Evolutionary conservation across 78 protist genomes (phyloP), one percentile per base, ranked within the genome.

Genomic region (Goniomonas avonlea): DNA sequence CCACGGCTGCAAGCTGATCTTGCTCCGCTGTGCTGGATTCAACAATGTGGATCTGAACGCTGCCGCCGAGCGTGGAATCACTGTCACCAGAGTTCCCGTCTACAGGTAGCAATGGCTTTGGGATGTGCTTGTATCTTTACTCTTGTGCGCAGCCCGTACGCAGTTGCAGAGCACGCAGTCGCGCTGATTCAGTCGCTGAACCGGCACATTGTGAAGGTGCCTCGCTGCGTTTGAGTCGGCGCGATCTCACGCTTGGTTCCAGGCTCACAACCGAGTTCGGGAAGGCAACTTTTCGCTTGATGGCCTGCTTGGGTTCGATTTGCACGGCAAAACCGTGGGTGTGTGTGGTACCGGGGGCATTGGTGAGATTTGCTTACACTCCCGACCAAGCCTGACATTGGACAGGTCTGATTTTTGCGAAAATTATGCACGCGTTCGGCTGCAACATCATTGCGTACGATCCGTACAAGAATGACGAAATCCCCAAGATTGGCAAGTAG

Each of bases 121-220:
- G n/a, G n/a, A n/a, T n/a, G n/a, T n/a, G n/a, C n/a, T n/a, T n/a
- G n/a, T n/a, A n/a, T n/a, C n/a, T n/a, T n/a, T n/a, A n/a, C n/a
- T n/a, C n/a, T n/a, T n/a, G n/a, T n/a, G n/a, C n/a, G n/a, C n/a
- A n/a, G n/a, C n/a, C 96, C 96, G 29, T 37, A 82, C 40, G 85
- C 94, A 21, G 91, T 90, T 0, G 92, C 96, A 3, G 96, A 92
- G 80, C 89, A 80, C 73, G 92, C 96, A 32, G 53, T 83, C 0
- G 40, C 88, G 17, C 53, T 92, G 27, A 34, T 79, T 27, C 0
- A 82, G 66, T n/a, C 90, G 34, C 73, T 92, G 32, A 87, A 89
- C 74, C 27, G 94, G 40, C 4, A 58, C 4, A 9, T 58, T 11
- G 50, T 11, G 50, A 7, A 11, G n/a, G 50, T 11, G 50, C 50